Evolutionary conservation across 805 yeast genomes (phyloP).

Genomic region (Candida pseudoglaebosa): DNA sequence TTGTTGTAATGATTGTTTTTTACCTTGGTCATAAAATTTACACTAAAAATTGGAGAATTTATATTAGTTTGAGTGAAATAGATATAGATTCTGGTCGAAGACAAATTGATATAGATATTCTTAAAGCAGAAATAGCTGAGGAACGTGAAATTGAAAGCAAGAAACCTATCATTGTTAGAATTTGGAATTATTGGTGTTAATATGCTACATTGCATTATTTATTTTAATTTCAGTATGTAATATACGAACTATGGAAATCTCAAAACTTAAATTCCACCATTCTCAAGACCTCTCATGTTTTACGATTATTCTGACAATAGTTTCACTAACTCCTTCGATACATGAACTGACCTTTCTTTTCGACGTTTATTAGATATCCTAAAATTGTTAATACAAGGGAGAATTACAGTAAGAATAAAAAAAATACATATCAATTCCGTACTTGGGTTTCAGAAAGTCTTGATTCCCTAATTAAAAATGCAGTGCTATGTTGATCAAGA

Average conservation of each 20-base stretch:
- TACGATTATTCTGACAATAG: constrained; percentile 9
- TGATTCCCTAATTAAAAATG: constrained; percentile 34
- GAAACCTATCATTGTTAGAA: constrained; percentile 19
- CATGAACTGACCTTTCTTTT: constrained; percentile 6
- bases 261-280: too few species aligned
- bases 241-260: constrained; percentile 10
- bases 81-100: constrained; percentile 38
- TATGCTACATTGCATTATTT: background rate
- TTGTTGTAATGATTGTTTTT: constrained; percentile 25
- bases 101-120: constrained; percentile 25
- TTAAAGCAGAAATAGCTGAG: constrained; percentile 33
- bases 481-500: constrained; percentile 1
- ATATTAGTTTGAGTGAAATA: constrained; percentile 26
- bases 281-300: too few species aligned
- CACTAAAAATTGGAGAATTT: constrained; percentile 29
- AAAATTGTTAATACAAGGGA: constrained; percentile 5
- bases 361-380: constrained; percentile 60
- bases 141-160: constrained; percentile 22
- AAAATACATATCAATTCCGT: constrained; percentile 12
- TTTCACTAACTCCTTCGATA: constrained; percentile 6
- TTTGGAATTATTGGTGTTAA: constrained; percentile 19
- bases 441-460: constrained; percentile 73
- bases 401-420: background rate
- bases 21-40: constrained; percentile 39
- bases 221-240: constrained; percentile 2